Percentiles rank a stretch among this genome's conserved stretches.
phyloP scores from a whole-genome alignment of 352 stramenopile species.

The Pythium grandisporangium region DNA sequence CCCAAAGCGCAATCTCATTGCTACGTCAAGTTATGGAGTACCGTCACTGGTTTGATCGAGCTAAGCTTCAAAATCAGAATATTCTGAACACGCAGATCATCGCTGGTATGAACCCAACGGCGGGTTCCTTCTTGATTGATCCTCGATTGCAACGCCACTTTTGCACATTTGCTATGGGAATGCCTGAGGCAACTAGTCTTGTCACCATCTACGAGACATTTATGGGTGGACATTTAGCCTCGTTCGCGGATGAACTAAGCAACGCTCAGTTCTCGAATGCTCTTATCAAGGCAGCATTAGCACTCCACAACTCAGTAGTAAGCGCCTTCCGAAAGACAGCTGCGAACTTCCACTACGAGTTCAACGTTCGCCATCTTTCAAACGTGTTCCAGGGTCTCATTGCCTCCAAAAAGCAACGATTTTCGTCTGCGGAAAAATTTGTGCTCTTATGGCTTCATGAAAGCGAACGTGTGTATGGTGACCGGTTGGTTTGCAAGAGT shows the following conservation, averaged over 20 bases:
- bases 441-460: conserved; percentile 94
- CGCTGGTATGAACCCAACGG: conserved; percentile 94
- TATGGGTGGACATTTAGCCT: conserved; percentile 88
- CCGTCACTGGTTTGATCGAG: conserved; percentile 88
- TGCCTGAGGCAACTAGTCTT: conserved; percentile 90
- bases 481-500: conserved; percentile 88
- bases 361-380: conserved; percentile 94
- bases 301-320: conserved; percentile 86
- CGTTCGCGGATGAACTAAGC: conserved; percentile 85
- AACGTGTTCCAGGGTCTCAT: conserved; percentile 96
- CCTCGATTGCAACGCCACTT: conserved; percentile 94
- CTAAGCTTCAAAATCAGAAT: conserved; percentile 91
- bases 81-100: conserved; percentile 95
- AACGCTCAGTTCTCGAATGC: conserved; percentile 83
- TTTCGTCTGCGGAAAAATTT: conserved; percentile 90
- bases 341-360: conserved; percentile 97
- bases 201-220: conserved; percentile 97
- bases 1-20: conserved; percentile 91
- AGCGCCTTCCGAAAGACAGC: conserved; percentile 93
- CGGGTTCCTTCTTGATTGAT: conserved; percentile 92
- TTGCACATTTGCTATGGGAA: conserved; percentile 92
- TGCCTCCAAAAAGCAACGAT: conserved; percentile 88
- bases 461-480: conserved; percentile 93
- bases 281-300: conserved; percentile 92
- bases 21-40: conserved; percentile 96